A percentile compares a stretch with the other conserved stretches of the same genome.
phyloP scores from a whole-genome alignment of 2,329 filamentous ascomycete species.

The Incumbomyces delicatus region DNA sequence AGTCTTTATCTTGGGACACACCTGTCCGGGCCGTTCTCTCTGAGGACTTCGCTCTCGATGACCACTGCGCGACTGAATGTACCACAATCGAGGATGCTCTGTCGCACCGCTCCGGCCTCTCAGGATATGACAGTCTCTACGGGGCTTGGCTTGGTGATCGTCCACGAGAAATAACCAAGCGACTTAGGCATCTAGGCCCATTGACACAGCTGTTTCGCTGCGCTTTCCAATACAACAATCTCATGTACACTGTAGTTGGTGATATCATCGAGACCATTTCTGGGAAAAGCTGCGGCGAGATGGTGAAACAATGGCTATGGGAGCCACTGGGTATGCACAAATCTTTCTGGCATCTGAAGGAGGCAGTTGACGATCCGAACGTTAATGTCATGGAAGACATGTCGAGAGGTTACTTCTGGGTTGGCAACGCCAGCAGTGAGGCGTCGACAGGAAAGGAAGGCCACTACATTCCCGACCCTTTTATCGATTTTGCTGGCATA shows the following conservation, averaged over 20 bases:
- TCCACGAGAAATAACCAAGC: too few relatives aligned
- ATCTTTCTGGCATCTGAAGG: constrained; percentile 28
- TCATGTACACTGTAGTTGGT: constrained; percentile 40
- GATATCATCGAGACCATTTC: constrained; percentile 39
- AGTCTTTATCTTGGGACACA: neutral
- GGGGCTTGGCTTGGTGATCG: too few relatives aligned
- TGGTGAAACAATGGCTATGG: constrained; percentile 29
- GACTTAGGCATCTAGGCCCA: too few relatives aligned
- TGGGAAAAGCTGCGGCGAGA: constrained; percentile 23
- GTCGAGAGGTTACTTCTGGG: constrained; percentile 21
- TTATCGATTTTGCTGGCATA: constrained; percentile 8
- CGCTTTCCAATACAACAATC: too few relatives aligned
- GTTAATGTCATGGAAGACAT: constrained; percentile 13
- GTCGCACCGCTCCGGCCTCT: too few relatives aligned
- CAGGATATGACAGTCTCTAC: too few relatives aligned
- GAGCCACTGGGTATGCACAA: constrained; percentile 32
- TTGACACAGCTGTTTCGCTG: too few relatives aligned
- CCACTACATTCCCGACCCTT: constrained; percentile 4
- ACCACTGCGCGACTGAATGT: too few relatives aligned
- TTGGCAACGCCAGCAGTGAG: constrained; percentile 7
- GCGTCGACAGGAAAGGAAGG: too few relatives aligned
- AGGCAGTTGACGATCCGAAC: constrained; percentile 23
- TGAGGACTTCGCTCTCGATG: constrained; percentile 45
- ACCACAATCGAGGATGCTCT: too few relatives aligned
- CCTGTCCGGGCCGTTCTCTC: constrained; percentile 25